phyloP scores from a whole-genome alignment of 345 rosid genomes.

The Cardamine occulta region DNA sequence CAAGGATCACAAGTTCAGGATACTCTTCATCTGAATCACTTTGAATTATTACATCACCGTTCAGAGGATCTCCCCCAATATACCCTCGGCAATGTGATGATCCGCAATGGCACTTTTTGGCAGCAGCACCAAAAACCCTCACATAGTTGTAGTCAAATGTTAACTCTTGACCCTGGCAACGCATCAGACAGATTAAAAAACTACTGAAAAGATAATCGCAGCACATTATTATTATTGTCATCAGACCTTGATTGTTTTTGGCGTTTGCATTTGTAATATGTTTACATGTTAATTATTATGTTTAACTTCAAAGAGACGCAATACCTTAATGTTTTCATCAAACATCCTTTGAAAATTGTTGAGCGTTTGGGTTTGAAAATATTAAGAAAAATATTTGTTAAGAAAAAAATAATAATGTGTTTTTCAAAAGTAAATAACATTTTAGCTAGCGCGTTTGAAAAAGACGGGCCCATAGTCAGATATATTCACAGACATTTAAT shows the following conservation, averaged over 20 bases:
- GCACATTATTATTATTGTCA: background rate
- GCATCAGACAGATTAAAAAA: slow-evolving; percentile 29
- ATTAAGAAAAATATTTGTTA: background rate
- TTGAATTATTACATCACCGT: slow-evolving; percentile 77
- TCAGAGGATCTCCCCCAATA: slow-evolving; percentile 92
- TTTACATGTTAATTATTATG: slow-evolving; percentile 10
- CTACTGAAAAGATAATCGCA: slow-evolving; percentile 1
- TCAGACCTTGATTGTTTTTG: slow-evolving; percentile 15
- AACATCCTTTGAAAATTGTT: slow-evolving; percentile 8
- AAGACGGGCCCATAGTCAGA: background rate
- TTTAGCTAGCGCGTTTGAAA: background rate
- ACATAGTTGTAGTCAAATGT: slow-evolving; percentile 99
- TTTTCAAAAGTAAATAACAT: background rate
- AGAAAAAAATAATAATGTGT: background rate
- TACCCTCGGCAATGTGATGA: slow-evolving; percentile 90
- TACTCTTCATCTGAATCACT: slow-evolving; percentile 98
- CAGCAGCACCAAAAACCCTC: slow-evolving; percentile 98
- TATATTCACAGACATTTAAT: slow-evolving; percentile 7
- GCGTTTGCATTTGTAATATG: background rate
- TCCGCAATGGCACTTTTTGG: slow-evolving; percentile 91
- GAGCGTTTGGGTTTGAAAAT: background rate
- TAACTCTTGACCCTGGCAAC: slow-evolving; percentile 82
- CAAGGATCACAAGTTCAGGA: slow-evolving; percentile 91
- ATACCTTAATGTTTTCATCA: slow-evolving; percentile 11
- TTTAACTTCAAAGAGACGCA: background rate